Percentiles rank a stretch among this genome's conserved stretches.
phyloP scores from a whole-genome alignment of 2,329 filamentous ascomycete genomes.

The Alternaria burnsii region DNA sequence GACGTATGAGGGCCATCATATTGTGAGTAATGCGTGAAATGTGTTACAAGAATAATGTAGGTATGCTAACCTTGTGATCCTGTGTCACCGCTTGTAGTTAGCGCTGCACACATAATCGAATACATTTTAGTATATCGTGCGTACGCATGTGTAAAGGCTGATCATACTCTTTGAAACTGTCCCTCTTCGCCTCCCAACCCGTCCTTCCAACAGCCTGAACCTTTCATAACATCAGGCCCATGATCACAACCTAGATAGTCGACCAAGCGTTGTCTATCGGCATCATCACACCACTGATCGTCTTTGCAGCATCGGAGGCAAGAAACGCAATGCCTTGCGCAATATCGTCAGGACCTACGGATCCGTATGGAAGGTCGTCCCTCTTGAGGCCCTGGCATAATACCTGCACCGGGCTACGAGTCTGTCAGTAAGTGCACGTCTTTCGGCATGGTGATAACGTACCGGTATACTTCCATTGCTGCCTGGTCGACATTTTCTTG shows the following conservation, averaged over 20 bases:
- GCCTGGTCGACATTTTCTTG: constrained; percentile 20
- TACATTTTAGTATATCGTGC: no score
- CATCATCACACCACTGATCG: constrained; percentile 28
- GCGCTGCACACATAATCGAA: no score
- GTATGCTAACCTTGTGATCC: no score
- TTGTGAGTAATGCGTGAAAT: no score
- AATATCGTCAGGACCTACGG: constrained; percentile 23
- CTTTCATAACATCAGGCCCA: not conserved
- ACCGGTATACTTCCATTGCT: constrained; percentile 19
- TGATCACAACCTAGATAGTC: constrained; percentile 10
- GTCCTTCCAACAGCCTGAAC: not conserved
- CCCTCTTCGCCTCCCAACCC: not conserved
- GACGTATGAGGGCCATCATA: no score
- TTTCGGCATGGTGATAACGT: not conserved
- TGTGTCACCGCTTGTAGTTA: no score
- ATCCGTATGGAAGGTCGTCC: constrained; percentile 4
- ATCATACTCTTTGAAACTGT: no score
- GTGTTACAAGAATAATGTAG: no score
- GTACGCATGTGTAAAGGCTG: no score
- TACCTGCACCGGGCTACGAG: not conserved
- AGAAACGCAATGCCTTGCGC: constrained; percentile 30
- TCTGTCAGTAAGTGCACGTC: not conserved
- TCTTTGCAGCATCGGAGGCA: constrained; percentile 30
- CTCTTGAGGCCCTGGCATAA: not conserved
- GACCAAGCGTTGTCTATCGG: constrained; percentile 38